phyloP scores from a whole-genome alignment of 192 early-diverging fungal genomes.

The Backusella sp. region DNA sequence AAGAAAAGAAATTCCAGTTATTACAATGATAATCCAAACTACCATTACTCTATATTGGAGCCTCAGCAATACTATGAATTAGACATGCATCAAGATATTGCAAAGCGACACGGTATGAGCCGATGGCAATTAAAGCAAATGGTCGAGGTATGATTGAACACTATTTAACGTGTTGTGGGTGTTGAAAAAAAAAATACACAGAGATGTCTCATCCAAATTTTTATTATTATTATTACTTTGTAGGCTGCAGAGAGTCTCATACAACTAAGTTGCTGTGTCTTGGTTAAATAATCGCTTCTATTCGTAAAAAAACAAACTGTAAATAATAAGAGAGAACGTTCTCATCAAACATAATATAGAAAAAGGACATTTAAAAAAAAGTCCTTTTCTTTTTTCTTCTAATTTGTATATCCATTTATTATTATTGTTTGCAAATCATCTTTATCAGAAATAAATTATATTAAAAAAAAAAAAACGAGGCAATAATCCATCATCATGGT shows the following conservation, averaged over 20 bases:
- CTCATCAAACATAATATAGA: neutral
- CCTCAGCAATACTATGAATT: neutral
- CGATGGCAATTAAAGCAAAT: slow-evolving; percentile 6
- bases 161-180: neutral
- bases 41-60: neutral
- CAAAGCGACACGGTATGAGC: slow-evolving; percentile 1
- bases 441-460: neutral
- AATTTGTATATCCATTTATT: neutral
- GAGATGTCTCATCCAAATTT: neutral
- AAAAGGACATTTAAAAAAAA: neutral
- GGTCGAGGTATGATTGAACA: neutral
- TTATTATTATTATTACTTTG: neutral
- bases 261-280: slow-evolving; percentile 6
- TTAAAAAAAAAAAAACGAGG: neutral
- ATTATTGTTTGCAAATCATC: neutral
- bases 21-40: neutral
- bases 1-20: neutral
- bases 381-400: neutral
- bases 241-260: slow-evolving; percentile 4
- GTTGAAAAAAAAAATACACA: neutral
- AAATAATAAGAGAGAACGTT: neutral
- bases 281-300: neutral
- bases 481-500: neutral
- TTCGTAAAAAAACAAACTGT: neutral
- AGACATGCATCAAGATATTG: neutral